phyloP scores from a whole-genome alignment of 495 filamentous ascomycete species.

The Aspergillus sparsus region DNA sequence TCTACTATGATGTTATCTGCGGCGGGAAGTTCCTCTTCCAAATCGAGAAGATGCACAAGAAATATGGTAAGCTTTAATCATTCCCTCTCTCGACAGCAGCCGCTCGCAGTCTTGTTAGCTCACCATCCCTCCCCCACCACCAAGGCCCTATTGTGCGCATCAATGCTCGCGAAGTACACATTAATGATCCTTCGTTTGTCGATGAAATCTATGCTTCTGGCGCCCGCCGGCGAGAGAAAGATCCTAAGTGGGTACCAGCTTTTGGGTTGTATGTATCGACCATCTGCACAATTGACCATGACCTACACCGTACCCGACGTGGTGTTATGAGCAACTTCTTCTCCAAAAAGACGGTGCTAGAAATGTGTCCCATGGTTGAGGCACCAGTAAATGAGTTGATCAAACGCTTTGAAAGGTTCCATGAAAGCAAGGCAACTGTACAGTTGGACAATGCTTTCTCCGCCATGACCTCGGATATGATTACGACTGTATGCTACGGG shows the following conservation, averaged over 20 bases:
- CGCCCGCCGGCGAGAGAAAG: conserved; percentile 37
- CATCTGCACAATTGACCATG: conserved; percentile 47
- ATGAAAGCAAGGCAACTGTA: conserved; percentile 22
- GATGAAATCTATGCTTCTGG: conserved; percentile 39
- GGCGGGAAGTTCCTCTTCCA: conserved; percentile 47
- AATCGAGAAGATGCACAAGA: conserved; percentile 39
- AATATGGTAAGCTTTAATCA: conserved; percentile 1
- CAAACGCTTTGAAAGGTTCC: conserved; percentile 34
- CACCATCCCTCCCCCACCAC: not conserved
- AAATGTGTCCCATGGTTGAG: conserved; percentile 47
- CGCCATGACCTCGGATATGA: conserved; percentile 44
- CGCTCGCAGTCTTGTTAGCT: not conserved
- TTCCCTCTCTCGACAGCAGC: not conserved
- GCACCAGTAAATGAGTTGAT: conserved; percentile 44
- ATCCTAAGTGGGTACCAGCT: conserved; percentile 30
- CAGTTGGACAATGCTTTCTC: conserved; percentile 39
- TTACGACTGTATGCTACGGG: conserved; percentile 46
- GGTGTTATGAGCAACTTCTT: conserved; percentile 52
- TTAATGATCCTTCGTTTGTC: conserved; percentile 42
- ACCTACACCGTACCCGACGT: conserved; percentile 50
- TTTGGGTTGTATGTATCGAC: conserved; percentile 31
- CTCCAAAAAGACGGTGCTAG: conserved; percentile 48
- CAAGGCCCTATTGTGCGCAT: conserved; percentile 47
- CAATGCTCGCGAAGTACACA: conserved; percentile 41
- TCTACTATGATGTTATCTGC: conserved; percentile 51